Conservation (phyloP, 2,329 filamentous ascomycete genomes). For the Fusarium incarnatum region DNA sequence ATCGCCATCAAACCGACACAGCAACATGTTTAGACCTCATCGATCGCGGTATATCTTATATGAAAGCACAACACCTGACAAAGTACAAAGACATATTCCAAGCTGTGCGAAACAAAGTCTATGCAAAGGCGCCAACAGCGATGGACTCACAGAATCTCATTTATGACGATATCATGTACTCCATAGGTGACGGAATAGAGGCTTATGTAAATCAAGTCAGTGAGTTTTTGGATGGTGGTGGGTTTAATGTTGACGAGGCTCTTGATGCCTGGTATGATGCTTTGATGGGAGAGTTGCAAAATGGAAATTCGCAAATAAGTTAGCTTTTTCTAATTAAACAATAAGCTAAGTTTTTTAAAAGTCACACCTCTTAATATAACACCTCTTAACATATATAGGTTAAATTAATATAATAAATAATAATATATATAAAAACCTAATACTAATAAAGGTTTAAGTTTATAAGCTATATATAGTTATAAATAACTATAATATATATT, state of each 20-base stretch:
- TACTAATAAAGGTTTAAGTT: too few relatives aligned
- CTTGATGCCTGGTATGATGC: constrained; percentile 15
- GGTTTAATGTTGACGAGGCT: constrained; percentile 7
- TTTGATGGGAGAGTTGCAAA: constrained; percentile 10
- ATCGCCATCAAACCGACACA: background rate
- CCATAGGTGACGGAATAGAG: background rate
- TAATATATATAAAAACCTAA: too few relatives aligned
- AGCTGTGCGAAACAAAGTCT: background rate
- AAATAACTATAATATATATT: too few relatives aligned
- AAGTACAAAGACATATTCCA: background rate
- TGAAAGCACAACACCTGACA: accelerated
- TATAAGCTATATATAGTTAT: too few relatives aligned
- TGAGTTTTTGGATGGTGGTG: background rate
- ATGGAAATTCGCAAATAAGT: too few relatives aligned
- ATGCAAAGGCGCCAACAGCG: background rate
- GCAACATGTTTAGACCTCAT: background rate
- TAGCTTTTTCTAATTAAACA: too few relatives aligned
- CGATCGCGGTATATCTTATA: accelerated
- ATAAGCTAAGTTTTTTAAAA: too few relatives aligned
- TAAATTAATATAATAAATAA: too few relatives aligned
- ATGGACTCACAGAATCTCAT: background rate
- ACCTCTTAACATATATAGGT: too few relatives aligned
- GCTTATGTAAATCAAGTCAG: constrained; percentile 4
- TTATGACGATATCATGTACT: background rate
- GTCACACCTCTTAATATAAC: too few relatives aligned